Conservation (phyloP, 495 filamentous ascomycete species). For the Neurospora tetraspora region DNA sequence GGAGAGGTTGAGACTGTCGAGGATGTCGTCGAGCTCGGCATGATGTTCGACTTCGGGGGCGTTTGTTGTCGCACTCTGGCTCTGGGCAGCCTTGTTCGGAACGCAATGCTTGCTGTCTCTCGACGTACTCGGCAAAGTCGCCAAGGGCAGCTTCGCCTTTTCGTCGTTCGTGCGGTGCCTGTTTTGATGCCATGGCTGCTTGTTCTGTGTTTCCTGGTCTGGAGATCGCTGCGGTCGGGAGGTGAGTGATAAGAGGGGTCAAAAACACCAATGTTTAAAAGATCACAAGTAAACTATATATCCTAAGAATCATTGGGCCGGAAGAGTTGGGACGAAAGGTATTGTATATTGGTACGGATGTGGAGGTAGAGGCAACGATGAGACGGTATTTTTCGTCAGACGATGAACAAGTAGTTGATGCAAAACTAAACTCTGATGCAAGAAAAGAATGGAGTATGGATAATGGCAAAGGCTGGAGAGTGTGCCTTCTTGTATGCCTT, state of each 20-base stretch:
- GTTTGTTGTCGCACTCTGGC: slow-evolving; percentile 25
- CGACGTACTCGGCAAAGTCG: slow-evolving; percentile 96
- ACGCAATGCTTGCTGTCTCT: slow-evolving; percentile 73
- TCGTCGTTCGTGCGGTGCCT: slow-evolving; percentile 63
- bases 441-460: background rate
- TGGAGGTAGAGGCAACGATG: background rate
- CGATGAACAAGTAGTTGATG: too few species aligned
- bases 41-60: slow-evolving; percentile 48
- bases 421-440: background rate
- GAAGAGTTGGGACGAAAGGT: too few species aligned
- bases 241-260: background rate
- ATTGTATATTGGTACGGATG: background rate
- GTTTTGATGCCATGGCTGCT: slow-evolving; percentile 52
- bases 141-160: slow-evolving; percentile 85
- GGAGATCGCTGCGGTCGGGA: slow-evolving; percentile 14
- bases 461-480: background rate
- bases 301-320: slow-evolving; percentile 13
- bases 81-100: slow-evolving; percentile 30
- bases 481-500: background rate
- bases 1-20: slow-evolving; percentile 74
- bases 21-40: slow-evolving; percentile 81
- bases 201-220: slow-evolving; percentile 11
- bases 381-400: background rate
- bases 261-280: background rate
- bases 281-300: background rate